A percentile compares a stretch with the other conserved stretches of the same genome.
These are phyloP conservation scores for Tuber aestivum DNA, from an alignment of 495 filamentous ascomycete species.

Conservation along the genomic window DNA sequence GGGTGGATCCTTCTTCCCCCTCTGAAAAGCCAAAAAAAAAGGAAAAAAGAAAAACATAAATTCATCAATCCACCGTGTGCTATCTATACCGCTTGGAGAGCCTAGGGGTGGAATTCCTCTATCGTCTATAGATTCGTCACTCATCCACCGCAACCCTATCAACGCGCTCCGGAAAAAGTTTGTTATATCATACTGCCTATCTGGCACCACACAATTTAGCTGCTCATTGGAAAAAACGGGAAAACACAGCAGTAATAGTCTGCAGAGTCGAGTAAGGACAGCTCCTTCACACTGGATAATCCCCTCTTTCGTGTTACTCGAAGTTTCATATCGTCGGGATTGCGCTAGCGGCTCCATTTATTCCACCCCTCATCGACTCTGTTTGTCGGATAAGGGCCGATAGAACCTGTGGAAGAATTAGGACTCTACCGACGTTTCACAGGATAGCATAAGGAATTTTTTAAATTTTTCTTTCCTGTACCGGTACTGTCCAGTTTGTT, in stretches of 20 bases:
- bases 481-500: constrained; percentile 21
- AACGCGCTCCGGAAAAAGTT: constrained; percentile 3
- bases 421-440: constrained; percentile 29
- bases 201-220: constrained; percentile 12
- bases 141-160: constrained; percentile 13
- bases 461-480: neutral
- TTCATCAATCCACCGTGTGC: neutral
- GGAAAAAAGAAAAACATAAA: neutral
- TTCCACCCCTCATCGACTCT: constrained; percentile 19
- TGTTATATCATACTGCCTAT: constrained; percentile 39
- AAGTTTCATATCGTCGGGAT: constrained; percentile 30
- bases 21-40: neutral
- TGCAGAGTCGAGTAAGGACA: constrained; percentile 29
- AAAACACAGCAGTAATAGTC: constrained; percentile 22
- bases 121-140: constrained; percentile 29
- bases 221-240: constrained; percentile 8
- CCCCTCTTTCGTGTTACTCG: constrained; percentile 17
- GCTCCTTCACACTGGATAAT: constrained; percentile 22
- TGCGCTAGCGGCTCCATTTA: constrained; percentile 36
- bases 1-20: constrained; percentile 7
- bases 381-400: constrained; percentile 38
- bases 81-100: constrained; percentile 15
- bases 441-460: constrained; percentile 6
- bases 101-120: constrained; percentile 13
- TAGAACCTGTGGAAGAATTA: constrained; percentile 28